Evolutionary conservation across 208 protist genomes (phyloP), one percentile per base, ranked within the genome.

Genomic region (Cochliopodium minus): DNA sequence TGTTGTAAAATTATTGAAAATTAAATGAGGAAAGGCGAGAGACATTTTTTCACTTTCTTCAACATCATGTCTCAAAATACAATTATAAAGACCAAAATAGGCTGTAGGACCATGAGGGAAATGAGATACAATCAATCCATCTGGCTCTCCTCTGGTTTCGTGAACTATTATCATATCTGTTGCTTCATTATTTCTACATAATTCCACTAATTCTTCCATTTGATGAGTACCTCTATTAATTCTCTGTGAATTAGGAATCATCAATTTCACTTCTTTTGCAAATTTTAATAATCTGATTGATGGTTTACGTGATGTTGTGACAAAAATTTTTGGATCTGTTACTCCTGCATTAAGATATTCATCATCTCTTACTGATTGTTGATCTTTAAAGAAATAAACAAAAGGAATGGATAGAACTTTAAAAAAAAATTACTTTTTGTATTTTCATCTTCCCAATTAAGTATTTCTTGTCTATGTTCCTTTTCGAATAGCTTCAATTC

Each of bases 91-190:
- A 7, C 79, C 83, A 72, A 98, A 97, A 68, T 92, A 93, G 22
- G 95, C 90, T 7, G 95, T 99, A 9, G 95, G 95, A 4, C 95
- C 95, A 45, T 96, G 79, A 5, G 95, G 95, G 22, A 99, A 66
- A 67, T 99, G 95, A 20, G 76, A 92, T 11, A 99, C 68, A 30
- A 96, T 88, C 11, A 98, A 38, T 22, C 86, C 88, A 69, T 95
- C 90, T 2, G 94, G 95, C 32, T 93, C 86, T 38, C 96, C 95
- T 48, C 92, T 77, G 20, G 83, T 84, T 74, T 98, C 94, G 72
- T 98, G 93, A 39, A 98, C 63, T 35, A 99, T 79, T 23, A 99
- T 66, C 1, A 99, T 71, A 73, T 99, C 96, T 6, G 90, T 95
- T 51, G 95, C 71, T 11, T 83, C 83, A 57, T 86, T 81, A 22